A percentile compares a stretch with the other conserved stretches of the same genome.
Evolutionary conservation across 345 rosid genomes (phyloP).

Genomic region (Ailanthus altissimus): DNA sequence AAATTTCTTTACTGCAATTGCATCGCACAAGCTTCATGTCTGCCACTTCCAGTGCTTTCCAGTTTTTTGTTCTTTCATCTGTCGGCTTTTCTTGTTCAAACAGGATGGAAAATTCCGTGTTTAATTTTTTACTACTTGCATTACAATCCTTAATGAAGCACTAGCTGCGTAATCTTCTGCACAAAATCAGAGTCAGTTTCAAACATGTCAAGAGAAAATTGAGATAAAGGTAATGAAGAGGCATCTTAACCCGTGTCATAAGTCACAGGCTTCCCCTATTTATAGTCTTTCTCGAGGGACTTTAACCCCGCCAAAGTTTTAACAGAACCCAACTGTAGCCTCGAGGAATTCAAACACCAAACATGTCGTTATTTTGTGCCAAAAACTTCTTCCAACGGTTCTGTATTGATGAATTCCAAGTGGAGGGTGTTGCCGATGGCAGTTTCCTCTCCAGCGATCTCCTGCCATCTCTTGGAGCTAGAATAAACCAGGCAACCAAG

Average conservation of each 20-base stretch:
- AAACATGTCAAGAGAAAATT: constrained; percentile 37
- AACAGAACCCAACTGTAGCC: constrained; percentile 27
- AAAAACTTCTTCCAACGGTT: constrained; percentile 77
- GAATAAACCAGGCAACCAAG: constrained; percentile 78
- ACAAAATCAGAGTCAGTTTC: constrained; percentile 22
- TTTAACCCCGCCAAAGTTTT: constrained; percentile 27
- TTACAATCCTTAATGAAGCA: constrained; percentile 40
- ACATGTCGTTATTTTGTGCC: constrained; percentile 58
- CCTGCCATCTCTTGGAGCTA: constrained; percentile 92
- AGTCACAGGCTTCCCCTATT: constrained; percentile 47
- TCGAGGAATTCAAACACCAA: constrained; percentile 20
- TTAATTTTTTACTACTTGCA: constrained; percentile 31
- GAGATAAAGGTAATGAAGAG: constrained; percentile 42
- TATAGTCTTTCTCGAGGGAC: constrained; percentile 45
- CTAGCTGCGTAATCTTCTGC: constrained; percentile 38
- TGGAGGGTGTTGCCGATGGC: constrained; percentile 45
- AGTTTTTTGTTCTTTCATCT: constrained; percentile 25
- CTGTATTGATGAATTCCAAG: constrained; percentile 63
- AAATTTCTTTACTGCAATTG: constrained; percentile 35
- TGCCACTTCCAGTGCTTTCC: constrained; percentile 54
- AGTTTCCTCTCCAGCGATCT: constrained; percentile 79
- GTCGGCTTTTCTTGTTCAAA: constrained; percentile 39
- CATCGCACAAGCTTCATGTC: constrained; percentile 55
- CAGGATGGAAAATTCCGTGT: constrained; percentile 31
- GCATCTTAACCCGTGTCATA: constrained; percentile 48